Evolutionary conservation across 2,329 filamentous ascomycete genomes (phyloP).

Genomic region (Epichloe amarillans): DNA sequence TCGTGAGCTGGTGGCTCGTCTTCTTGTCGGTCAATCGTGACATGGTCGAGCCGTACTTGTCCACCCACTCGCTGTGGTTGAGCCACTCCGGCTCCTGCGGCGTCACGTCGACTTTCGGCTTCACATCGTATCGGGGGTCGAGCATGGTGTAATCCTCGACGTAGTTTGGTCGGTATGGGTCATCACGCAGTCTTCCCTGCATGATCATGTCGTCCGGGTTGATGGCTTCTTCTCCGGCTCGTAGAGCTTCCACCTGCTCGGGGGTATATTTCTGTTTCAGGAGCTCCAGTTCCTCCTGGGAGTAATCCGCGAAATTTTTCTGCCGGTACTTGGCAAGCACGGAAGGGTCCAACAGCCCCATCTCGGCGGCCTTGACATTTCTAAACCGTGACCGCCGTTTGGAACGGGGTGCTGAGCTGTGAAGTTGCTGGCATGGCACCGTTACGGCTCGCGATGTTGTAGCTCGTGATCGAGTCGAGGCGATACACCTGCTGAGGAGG

Average conservation of each 20-base stretch:
- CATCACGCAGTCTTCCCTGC: conserved; percentile 58
- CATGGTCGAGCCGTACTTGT: conserved; percentile 41
- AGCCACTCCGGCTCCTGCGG: conserved; percentile 44
- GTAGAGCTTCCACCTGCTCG: conserved; percentile 68
- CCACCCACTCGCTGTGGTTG: conserved; percentile 42
- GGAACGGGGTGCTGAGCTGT: conserved; percentile 34
- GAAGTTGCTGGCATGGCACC: conserved; percentile 31
- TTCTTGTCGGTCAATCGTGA: conserved; percentile 28
- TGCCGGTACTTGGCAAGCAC: conserved; percentile 31
- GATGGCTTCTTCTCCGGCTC: conserved; percentile 68
- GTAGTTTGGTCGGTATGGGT: conserved; percentile 61
- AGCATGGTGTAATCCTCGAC: conserved; percentile 71
- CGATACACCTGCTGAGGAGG: conserved; percentile 37
- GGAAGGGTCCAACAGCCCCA: conserved; percentile 34
- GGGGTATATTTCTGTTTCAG: conserved; percentile 59
- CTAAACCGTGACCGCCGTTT: conserved; percentile 37
- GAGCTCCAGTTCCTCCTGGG: conserved; percentile 46
- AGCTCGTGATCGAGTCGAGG: conserved; percentile 17
- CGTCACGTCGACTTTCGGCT: conserved; percentile 34
- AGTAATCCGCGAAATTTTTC: conserved; percentile 49
- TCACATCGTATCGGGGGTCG: conserved; percentile 66
- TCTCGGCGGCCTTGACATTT: conserved; percentile 37
- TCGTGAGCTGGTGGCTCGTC: conserved; percentile 27
- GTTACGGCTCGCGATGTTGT: conserved; percentile 12
- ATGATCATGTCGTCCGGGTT: conserved; percentile 58